Percentiles rank a stretch among this genome's conserved stretches.
These are phyloP conservation scores for Plasmodium vivax DNA, from an alignment of 169 alveolate genomes.

Conservation along the genomic window DNA sequence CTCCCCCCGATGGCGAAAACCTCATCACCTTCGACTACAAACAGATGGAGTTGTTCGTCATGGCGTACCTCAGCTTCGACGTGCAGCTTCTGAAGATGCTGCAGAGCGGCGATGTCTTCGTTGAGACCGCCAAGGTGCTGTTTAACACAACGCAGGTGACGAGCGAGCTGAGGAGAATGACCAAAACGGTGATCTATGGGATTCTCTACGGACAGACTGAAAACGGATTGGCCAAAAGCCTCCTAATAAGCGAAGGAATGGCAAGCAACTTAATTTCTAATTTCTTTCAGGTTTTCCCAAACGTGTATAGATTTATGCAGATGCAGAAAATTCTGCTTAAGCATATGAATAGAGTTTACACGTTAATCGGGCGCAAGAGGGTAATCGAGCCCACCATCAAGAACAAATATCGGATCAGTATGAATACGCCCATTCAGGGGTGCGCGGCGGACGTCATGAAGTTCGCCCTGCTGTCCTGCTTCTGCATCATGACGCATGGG, in stretches of 20 bases:
- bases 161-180: slow-evolving; percentile 76
- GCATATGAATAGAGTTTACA: slow-evolving; percentile 70
- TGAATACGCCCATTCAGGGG: slow-evolving; percentile 85
- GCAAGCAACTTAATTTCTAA: slow-evolving; percentile 75
- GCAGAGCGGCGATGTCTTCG: slow-evolving; percentile 61
- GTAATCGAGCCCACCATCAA: slow-evolving; percentile 26
- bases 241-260: slow-evolving; percentile 66
- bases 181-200: slow-evolving; percentile 82
- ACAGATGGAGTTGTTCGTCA: slow-evolving; percentile 81
- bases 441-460: slow-evolving; percentile 84
- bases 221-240: slow-evolving; percentile 77
- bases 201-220: slow-evolving; percentile 82
- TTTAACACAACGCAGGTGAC: slow-evolving; percentile 77
- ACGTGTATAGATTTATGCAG: slow-evolving; percentile 75
- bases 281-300: slow-evolving; percentile 75
- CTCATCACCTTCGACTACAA: slow-evolving; percentile 77
- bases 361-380: slow-evolving; percentile 80
- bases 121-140: slow-evolving; percentile 76
- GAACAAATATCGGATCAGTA: slow-evolving; percentile 77
- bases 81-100: slow-evolving; percentile 46
- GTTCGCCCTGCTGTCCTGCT: slow-evolving; percentile 70
- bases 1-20: background rate
- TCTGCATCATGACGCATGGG: background rate
- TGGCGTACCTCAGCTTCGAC: slow-evolving; percentile 80
- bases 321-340: slow-evolving; percentile 73